phyloP scores from a whole-genome alignment of 495 filamentous ascomycete species.

The Aspergillus avenaceus region DNA sequence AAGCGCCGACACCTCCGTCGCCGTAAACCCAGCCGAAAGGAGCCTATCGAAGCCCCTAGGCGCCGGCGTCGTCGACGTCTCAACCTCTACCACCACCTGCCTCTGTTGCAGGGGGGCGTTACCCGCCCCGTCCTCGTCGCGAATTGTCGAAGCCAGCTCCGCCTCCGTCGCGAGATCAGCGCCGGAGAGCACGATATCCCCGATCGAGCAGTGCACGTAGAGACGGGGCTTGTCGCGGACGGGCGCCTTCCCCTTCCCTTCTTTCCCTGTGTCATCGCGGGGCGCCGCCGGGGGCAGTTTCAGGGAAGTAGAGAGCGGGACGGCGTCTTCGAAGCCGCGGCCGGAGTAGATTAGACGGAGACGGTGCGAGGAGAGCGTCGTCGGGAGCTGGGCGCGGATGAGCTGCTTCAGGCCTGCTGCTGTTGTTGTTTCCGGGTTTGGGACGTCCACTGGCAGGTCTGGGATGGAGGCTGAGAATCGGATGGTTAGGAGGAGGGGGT shows the following conservation, averaged over 20 bases:
- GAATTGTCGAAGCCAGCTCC: slow-evolving; percentile 35
- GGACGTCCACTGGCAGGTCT: slow-evolving; percentile 75
- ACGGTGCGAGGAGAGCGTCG: slow-evolving; percentile 55
- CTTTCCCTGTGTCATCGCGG: slow-evolving; percentile 24
- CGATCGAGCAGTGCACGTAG: slow-evolving; percentile 90
- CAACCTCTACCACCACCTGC: background rate
- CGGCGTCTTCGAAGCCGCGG: slow-evolving; percentile 70
- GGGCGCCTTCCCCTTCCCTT: slow-evolving; percentile 54
- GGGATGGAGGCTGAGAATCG: slow-evolving; percentile 83
- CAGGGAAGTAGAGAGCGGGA: slow-evolving; percentile 61
- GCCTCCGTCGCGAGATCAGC: slow-evolving; percentile 69
- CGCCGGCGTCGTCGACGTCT: slow-evolving; percentile 48
- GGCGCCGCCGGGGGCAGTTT: slow-evolving; percentile 53
- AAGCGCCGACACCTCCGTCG: slow-evolving; percentile 74
- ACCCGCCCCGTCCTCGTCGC: background rate
- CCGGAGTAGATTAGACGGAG: slow-evolving; percentile 87
- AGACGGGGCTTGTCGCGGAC: slow-evolving; percentile 49
- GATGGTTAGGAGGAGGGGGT: slow-evolving; percentile 68
- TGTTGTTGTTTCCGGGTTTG: slow-evolving; percentile 61
- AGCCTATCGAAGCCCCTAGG: slow-evolving; percentile 88
- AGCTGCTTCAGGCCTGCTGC: slow-evolving; percentile 72
- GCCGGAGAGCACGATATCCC: slow-evolving; percentile 56
- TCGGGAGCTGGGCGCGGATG: slow-evolving; percentile 69
- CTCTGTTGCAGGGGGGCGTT: background rate
- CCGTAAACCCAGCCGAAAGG: slow-evolving; percentile 71